Evolutionary conservation across 768 basidiomycete species (phyloP).

Genomic region (Tulasnella sp.): DNA sequence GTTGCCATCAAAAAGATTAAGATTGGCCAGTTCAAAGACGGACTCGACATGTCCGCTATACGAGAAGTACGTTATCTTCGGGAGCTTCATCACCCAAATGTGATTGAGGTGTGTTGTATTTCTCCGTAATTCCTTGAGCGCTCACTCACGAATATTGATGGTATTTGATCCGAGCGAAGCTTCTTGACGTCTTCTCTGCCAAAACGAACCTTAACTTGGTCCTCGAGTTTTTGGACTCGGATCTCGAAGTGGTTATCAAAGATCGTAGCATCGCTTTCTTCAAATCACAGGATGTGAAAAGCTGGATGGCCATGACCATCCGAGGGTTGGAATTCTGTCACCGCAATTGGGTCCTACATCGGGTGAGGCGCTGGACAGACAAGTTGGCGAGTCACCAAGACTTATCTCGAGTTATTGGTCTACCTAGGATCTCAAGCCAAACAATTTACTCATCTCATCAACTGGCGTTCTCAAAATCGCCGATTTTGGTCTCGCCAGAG

Average conservation of each 20-base stretch:
- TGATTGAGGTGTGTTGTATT: slow-evolving; percentile 62
- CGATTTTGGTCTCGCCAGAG: slow-evolving; percentile 96
- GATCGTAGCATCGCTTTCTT: slow-evolving; percentile 86
- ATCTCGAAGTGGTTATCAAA: slow-evolving; percentile 94
- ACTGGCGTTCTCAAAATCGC: slow-evolving; percentile 92
- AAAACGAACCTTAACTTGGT: slow-evolving; percentile 96
- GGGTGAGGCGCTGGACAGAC: slow-evolving; percentile 39
- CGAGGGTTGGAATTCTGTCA: slow-evolving; percentile 98
- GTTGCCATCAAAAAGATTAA: slow-evolving; percentile 99
- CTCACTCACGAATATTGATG: not conserved
- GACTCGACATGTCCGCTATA: slow-evolving; percentile 96
- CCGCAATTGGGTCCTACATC: slow-evolving; percentile 83
- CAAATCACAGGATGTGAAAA: slow-evolving; percentile 83
- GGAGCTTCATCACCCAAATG: slow-evolving; percentile 86
- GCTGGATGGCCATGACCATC: slow-evolving; percentile 98
- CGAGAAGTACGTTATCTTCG: slow-evolving; percentile 96
- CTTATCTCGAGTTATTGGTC: not conserved
- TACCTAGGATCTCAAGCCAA: slow-evolving; percentile 88
- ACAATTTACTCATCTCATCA: slow-evolving; percentile 88
- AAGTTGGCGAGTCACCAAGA: not conserved
- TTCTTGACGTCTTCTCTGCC: slow-evolving; percentile 92
- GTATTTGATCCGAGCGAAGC: slow-evolving; percentile 34
- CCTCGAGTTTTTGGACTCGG: slow-evolving; percentile 90
- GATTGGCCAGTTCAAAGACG: slow-evolving; percentile 93
- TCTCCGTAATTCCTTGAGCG: not conserved